Evolutionary conservation across 2,329 filamentous ascomycete genomes (phyloP).

Genomic region (Aureobasidium sp.): DNA sequence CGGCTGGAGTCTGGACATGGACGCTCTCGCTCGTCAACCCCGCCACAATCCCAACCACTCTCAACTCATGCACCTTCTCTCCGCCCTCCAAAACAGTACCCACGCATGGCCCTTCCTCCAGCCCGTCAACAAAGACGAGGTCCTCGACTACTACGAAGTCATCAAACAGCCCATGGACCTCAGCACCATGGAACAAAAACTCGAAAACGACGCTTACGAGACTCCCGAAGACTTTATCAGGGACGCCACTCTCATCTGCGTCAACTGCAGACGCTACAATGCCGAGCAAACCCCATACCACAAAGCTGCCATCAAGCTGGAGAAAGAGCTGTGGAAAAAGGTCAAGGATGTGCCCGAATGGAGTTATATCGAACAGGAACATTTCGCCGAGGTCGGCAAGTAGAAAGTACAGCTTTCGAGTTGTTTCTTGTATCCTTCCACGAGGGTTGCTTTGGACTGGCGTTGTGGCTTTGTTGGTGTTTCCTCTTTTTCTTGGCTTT

Average conservation of each 20-base stretch:
- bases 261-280: conserved; percentile 94
- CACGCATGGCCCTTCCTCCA: conserved; percentile 91
- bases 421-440: background rate
- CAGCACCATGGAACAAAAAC: conserved; percentile 88
- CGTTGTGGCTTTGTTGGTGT: background rate
- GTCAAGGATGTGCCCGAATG: conserved; percentile 90
- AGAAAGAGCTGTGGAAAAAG: conserved; percentile 91
- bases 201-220: conserved; percentile 86
- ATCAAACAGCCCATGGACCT: conserved; percentile 98
- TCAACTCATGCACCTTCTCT: conserved; percentile 82
- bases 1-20: conserved; percentile 97
- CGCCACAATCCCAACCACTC: conserved; percentile 96
- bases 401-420: background rate
- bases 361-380: conserved; percentile 38
- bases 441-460: background rate
- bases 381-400: conserved; percentile 20
- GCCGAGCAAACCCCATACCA: conserved; percentile 91
- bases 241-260: conserved; percentile 82
- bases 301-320: conserved; percentile 88
- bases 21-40: conserved; percentile 87
- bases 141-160: conserved; percentile 97
- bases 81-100: conserved; percentile 89
- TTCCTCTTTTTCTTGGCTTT: background rate
- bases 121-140: conserved; percentile 90
- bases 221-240: conserved; percentile 87